Base-by-base conservation (phyloP, 805 yeast species). In the Candida michaelii region DNA sequence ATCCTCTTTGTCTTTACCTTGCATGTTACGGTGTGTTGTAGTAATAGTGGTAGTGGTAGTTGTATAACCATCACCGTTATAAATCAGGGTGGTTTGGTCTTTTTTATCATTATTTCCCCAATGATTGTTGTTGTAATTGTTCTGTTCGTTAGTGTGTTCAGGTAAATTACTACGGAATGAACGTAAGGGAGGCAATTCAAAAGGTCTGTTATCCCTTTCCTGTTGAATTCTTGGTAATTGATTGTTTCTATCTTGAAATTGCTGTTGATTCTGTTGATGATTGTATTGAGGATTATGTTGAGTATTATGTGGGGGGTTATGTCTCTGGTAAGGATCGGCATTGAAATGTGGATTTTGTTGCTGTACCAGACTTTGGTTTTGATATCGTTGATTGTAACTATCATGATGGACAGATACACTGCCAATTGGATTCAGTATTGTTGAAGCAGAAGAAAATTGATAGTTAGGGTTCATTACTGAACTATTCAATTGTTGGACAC, bases 1-100 rank as follows among this genome's bases (percentile, higher is more conserved):
- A 30, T 31, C 27, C n/a, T 27, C 35, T 9, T 27, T 18, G 38
- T 42, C 33, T n/a, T 35, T 27, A 16, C 46, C 46, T 21, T 6
- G 14, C 11, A 21, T 13, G 8, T 32, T 31, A 16, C 42, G 49
- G 34, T 43, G 49, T 4, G 48, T 43, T 2, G 52, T 48, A 14
- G 49, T 48, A 8, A 42, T 45, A 2, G 52, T 48, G 1, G 49
- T 48, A 3, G 49, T 48, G 10, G 49, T 48, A 11, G 49, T 48
- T 23, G 47, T 44, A 32, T 40, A 44, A 12, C 44, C 35, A 10
- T 48, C 48, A 19, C 40, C 25, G 4, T 24, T 35, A 27, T 15
- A 35, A 17, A 29, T 30, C 9, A 27, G 11, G 11, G 39, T 39
- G 11, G 7, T 17, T 29, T 24, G 9, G 3, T 39, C 44, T 23